Base-by-base conservation (phyloP, 495 filamentous ascomycete genomes). In the Saxophila tyrrhenica region DNA sequence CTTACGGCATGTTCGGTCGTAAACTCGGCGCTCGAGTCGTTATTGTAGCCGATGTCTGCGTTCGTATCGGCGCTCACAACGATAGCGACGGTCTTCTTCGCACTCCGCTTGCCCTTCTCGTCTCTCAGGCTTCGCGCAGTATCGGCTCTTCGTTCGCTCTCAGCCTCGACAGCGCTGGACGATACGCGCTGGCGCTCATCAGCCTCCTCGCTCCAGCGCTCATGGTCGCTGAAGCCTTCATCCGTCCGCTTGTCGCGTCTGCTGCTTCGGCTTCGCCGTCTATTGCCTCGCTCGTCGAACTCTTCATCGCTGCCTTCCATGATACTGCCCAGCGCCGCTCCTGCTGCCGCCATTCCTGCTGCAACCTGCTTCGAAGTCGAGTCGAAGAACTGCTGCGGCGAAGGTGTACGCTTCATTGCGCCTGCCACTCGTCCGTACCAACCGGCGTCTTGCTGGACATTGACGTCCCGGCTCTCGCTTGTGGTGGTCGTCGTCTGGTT, bases 351-450 rank as follows among this genome's bases (percentile, higher is more conserved):
- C 55, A 95, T 72, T 0, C 89, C 84, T 11, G 87, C 87, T 0
- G 77, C 80, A 21, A 94, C 83, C 48, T 77, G 82, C 66, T 81
- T 82, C 63, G 80, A 82, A 1, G 88, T 87, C 25, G 77, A 81
- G 64, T 91, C 86, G 57, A 90, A 78, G 55, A 94, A 77, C 68
- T 94, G 86, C 64, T 94, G 87, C 23, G 90, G 90, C 62, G 87
- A 94, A 10, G 90, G 87, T 3, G 89, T 92, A 50, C 89, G 80
- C 61, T 86, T 80, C 65, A 94, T 70, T n/a, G 85, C 86, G 54
- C 85, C 86, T 51, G 85, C 81, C 75, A 94, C 84, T 46, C 84
- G 84, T 45, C 80, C 75, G 60, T 90, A 81, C 71, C 90, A 65
- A 58, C 60, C 60, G 43, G 78, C 70, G 68, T 82, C 73, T 48